Conservation (phyloP, 345 rosid species). For the Populus ilicifolia region DNA sequence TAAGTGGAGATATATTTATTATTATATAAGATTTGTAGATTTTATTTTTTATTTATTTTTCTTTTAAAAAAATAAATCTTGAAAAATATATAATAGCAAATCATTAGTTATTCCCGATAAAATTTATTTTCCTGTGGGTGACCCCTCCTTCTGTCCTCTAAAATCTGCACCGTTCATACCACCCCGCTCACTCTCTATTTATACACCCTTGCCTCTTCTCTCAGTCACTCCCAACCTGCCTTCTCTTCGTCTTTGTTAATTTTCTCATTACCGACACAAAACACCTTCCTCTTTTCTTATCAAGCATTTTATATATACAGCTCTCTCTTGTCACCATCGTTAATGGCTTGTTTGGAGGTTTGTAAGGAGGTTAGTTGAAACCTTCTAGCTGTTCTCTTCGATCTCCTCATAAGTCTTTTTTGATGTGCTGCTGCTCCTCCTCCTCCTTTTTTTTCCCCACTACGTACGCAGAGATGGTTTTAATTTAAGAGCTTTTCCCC, state of each 20-base stretch:
- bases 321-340: not conserved
- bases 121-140: conserved; percentile 23
- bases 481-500: not conserved
- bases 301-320: conserved; percentile 8
- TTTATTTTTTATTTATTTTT: no score
- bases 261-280: not conserved
- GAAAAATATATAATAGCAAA: no score
- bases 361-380: conserved; percentile 46
- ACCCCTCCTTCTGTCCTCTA: not conserved
- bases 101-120: no score
- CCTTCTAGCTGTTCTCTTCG: not conserved
- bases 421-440: not conserved
- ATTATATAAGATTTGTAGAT: no score
- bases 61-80: no score
- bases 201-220: conserved; percentile 19
- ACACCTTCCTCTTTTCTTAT: not conserved
- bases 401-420: not conserved
- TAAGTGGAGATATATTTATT: no score
- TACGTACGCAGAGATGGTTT: not conserved
- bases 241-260: not conserved
- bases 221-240: conserved; percentile 16
- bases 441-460: not conserved
- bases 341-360: conserved; percentile 55
- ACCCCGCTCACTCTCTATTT: conserved; percentile 43
- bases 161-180: conserved; percentile 49